A percentile compares a stretch with the other conserved stretches of the same genome.
phyloP scores from a whole-genome alignment of 2,329 filamentous ascomycete species.

The Venturia aucupariae region DNA sequence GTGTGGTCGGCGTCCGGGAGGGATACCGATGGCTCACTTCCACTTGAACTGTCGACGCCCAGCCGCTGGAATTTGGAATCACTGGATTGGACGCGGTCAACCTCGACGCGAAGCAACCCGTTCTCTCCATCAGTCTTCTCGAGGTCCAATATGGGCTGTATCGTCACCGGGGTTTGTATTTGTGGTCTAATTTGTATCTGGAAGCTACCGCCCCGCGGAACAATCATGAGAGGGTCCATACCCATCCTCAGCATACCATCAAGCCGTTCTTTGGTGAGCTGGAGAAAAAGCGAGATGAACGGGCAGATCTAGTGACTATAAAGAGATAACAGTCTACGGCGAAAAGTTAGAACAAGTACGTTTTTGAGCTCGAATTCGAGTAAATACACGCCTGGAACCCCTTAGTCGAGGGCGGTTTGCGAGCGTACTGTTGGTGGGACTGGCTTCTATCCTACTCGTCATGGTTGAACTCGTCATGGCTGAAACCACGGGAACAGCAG shows the following conservation, averaged over 20 bases:
- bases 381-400: background rate
- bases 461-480: background rate
- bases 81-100: background rate
- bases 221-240: background rate
- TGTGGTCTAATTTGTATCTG: background rate
- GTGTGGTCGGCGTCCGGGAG: background rate
- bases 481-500: background rate
- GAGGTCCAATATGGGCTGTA: background rate
- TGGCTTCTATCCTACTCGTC: background rate
- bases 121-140: background rate
- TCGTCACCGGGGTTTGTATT: background rate
- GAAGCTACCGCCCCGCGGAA: background rate
- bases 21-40: background rate
- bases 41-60: too few relatives aligned
- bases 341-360: background rate
- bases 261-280: background rate
- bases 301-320: background rate
- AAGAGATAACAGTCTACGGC: background rate
- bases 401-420: background rate
- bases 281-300: background rate
- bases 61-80: too few relatives aligned
- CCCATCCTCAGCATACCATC: background rate
- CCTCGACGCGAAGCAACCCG: background rate
- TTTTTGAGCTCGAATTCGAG: background rate
- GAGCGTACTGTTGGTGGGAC: background rate